These are phyloP conservation scores for Candida takata DNA, from an alignment of 805 yeast genomes.

Conservation along the genomic window DNA sequence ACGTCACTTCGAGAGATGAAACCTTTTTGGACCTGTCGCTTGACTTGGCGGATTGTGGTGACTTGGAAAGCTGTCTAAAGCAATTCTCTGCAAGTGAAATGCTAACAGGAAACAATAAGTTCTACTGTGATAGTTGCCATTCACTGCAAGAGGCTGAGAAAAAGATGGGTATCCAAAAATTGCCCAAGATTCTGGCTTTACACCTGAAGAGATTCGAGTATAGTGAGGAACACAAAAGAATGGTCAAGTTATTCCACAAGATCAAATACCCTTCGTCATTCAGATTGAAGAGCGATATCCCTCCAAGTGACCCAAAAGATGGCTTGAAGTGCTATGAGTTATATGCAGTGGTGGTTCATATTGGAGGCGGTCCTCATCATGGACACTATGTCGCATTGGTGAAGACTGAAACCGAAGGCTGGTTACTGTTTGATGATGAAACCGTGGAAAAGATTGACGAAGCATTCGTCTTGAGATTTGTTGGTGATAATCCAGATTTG, in stretches of 20 bases:
- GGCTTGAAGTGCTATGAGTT: slow-evolving; percentile 64
- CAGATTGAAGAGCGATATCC: slow-evolving; percentile 45
- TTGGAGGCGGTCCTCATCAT: slow-evolving; percentile 97
- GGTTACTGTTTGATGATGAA: slow-evolving; percentile 95
- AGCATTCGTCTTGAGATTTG: slow-evolving; percentile 71
- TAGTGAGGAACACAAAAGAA: slow-evolving; percentile 71
- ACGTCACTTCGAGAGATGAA: slow-evolving; percentile 73
- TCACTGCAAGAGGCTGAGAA: slow-evolving; percentile 93
- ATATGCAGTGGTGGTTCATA: slow-evolving; percentile 82
- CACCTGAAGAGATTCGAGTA: slow-evolving; percentile 92
- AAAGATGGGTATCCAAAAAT: slow-evolving; percentile 67
- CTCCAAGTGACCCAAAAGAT: slow-evolving; percentile 41
- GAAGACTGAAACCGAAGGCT: slow-evolving; percentile 69
- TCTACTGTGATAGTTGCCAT: slow-evolving; percentile 85
- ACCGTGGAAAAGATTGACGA: slow-evolving; percentile 86
- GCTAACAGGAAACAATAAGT: slow-evolving; percentile 81
- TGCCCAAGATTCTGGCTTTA: slow-evolving; percentile 74
- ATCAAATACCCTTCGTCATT: slow-evolving; percentile 73
- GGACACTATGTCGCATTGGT: slow-evolving; percentile 92
- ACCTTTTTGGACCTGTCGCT: slow-evolving; percentile 80
- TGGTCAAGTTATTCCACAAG: slow-evolving; percentile 81
- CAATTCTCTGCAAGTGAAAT: slow-evolving; percentile 84
- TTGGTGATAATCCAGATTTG: slow-evolving; percentile 82
- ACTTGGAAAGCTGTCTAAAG: slow-evolving; percentile 69
- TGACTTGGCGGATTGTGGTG: slow-evolving; percentile 70